These are phyloP conservation scores for Camelina neglecta DNA, from an alignment of 345 rosid genomes.

Conservation along the genomic window DNA sequence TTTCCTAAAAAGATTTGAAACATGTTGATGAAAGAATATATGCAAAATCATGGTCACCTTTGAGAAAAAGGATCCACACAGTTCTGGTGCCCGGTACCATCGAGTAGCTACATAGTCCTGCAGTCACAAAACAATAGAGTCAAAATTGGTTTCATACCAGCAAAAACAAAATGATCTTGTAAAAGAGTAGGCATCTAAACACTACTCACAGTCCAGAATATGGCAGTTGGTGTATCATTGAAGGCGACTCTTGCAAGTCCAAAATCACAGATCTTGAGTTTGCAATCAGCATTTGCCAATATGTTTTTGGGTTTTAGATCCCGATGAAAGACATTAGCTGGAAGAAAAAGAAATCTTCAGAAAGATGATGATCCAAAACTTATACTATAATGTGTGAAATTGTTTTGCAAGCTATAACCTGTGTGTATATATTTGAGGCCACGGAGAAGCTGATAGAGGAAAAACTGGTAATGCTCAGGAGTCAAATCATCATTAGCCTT, in stretches of 20 bases:
- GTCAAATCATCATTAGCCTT: conserved; percentile 95
- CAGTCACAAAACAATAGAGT: conserved; percentile 4
- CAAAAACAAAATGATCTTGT: neutral
- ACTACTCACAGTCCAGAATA: conserved; percentile 86
- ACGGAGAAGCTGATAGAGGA: conserved; percentile 92
- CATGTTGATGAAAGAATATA: neutral
- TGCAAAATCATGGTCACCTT: conserved; percentile 57
- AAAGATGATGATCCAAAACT: neutral
- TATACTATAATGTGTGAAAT: neutral
- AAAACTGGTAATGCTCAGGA: conserved; percentile 90
- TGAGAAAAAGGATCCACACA: conserved; percentile 96
- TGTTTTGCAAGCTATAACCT: conserved; percentile 51
- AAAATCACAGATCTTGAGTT: conserved; percentile 96
- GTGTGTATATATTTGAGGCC: conserved; percentile 96
- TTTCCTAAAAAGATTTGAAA: neutral
- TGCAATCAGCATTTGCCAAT: conserved; percentile 95
- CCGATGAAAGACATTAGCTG: conserved; percentile 93
- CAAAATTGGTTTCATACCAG: neutral
- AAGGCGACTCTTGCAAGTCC: conserved; percentile 98
- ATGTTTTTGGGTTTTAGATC: conserved; percentile 95
- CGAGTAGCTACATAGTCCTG: conserved; percentile 98
- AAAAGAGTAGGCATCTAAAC: conserved; percentile 4
- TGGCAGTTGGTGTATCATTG: conserved; percentile 90
- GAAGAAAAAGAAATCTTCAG: conserved; percentile 20
- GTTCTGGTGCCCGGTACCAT: conserved; percentile 97